A percentile compares a stretch with the other conserved stretches of the same genome.
phyloP scores from a whole-genome alignment of 2,329 filamentous ascomycete species.

The Aspergillus spinulosporus region DNA sequence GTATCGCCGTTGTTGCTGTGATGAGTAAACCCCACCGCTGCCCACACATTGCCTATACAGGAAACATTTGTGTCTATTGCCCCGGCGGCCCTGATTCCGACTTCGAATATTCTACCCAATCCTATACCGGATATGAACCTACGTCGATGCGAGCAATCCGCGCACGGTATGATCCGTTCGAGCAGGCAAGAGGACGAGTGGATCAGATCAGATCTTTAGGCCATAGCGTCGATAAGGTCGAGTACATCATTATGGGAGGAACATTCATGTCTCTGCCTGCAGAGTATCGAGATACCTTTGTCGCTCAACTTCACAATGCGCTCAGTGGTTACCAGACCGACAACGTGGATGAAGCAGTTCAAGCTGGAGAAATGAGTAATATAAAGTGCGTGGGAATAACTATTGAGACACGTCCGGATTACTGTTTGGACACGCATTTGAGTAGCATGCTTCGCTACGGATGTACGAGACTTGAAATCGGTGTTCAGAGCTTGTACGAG shows the following conservation, averaged over 20 bases:
- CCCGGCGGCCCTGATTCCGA: constrained; percentile 96
- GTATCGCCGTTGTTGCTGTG: constrained; percentile 96
- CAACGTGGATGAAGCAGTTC: constrained; percentile 92
- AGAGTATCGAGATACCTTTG: constrained; percentile 88
- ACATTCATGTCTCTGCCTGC: constrained; percentile 97
- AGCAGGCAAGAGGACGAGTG: constrained; percentile 91
- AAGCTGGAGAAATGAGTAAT: constrained; percentile 92
- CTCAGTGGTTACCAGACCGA: constrained; percentile 92
- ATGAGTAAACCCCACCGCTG: constrained; percentile 99
- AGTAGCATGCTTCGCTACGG: constrained; percentile 97
- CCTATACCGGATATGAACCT: constrained; percentile 96
- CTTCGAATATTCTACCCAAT: constrained; percentile 98
- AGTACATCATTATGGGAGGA: constrained; percentile 99
- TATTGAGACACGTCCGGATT: constrained; percentile 95
- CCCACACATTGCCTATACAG: constrained; percentile 96
- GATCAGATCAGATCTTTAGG: constrained; percentile 95
- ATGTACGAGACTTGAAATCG: constrained; percentile 90
- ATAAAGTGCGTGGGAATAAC: constrained; percentile 98
- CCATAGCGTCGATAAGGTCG: constrained; percentile 97
- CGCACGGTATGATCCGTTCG: constrained; percentile 94
- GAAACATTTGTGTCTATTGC: constrained; percentile 98
- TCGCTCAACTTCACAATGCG: constrained; percentile 93
- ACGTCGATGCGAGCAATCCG: constrained; percentile 98
- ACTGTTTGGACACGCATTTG: constrained; percentile 92
- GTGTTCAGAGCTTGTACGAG: constrained; percentile 95